These are phyloP conservation scores for Fraxinus floribunda DNA, from an alignment of 305 asterid genomes.

Conservation along the genomic window DNA sequence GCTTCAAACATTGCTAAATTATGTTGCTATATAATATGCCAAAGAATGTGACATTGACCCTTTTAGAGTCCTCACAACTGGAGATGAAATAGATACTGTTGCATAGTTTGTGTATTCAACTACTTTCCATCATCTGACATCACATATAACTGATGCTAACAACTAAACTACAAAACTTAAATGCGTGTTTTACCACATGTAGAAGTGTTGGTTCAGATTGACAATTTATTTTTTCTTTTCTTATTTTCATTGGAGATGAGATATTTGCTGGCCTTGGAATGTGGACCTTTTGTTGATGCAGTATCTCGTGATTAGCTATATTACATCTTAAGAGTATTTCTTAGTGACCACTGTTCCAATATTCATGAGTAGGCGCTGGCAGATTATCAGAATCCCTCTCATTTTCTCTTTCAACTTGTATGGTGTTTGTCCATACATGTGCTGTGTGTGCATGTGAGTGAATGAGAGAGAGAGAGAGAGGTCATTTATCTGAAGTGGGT, in stretches of 20 bases:
- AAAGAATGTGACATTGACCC: background rate
- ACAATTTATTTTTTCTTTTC: background rate
- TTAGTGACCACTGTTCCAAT: background rate
- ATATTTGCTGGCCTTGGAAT: background rate
- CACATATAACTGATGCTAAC: background rate
- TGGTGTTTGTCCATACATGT: background rate
- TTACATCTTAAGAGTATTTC: background rate
- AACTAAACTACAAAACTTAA: background rate
- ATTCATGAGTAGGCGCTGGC: background rate
- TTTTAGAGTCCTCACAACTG: background rate
- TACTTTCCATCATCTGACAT: background rate
- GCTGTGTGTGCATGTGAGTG: background rate
- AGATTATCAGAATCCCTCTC: background rate
- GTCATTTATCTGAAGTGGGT: background rate
- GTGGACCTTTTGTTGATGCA: background rate
- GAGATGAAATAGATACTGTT: background rate
- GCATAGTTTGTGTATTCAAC: background rate
- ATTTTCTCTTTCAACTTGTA: background rate
- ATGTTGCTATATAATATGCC: background rate
- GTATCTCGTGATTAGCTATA: background rate
- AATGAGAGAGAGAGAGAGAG: background rate
- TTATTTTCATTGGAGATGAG: background rate
- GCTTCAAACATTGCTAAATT: background rate
- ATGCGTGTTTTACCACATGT: background rate
- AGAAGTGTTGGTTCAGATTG: background rate